Evolutionary conservation across 805 yeast species (phyloP).

Genomic region (Tetrapisispora iriomotensis): DNA sequence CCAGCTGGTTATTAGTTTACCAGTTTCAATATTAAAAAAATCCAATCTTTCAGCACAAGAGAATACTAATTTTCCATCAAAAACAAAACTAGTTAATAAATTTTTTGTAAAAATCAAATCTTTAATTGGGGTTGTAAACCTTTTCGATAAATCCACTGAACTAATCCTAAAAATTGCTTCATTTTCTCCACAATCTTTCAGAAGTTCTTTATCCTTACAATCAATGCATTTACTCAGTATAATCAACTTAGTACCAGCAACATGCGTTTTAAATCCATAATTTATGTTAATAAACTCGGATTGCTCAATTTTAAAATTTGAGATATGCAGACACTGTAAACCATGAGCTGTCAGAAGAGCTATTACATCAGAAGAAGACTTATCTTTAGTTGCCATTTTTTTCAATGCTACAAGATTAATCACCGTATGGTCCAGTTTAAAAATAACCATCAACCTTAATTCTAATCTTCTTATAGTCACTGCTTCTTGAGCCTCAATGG

Average conservation of each 20-base stretch:
- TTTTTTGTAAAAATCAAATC: background rate
- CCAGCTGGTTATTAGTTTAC: conserved; percentile 9
- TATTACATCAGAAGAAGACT: conserved; percentile 9
- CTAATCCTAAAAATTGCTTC: background rate
- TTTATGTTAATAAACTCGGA: conserved; percentile 17
- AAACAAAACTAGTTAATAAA: background rate
- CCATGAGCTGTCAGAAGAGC: conserved; percentile 24
- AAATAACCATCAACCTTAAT: conserved; percentile 22
- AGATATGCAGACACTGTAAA: conserved; percentile 20
- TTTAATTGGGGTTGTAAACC: background rate
- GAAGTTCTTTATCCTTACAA: too few species aligned
- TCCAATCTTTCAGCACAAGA: conserved; percentile 11
- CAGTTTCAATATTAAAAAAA: conserved; percentile 13
- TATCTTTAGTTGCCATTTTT: conserved; percentile 11
- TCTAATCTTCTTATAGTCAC: conserved; percentile 26
- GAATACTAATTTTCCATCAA: conserved; percentile 7
- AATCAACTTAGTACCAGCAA: conserved; percentile 12
- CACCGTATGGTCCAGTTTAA: conserved; percentile 26
- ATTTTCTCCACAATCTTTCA: background rate
- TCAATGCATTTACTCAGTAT: too few species aligned
- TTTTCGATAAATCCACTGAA: background rate
- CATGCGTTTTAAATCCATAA: conserved; percentile 13
- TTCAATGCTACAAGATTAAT: conserved; percentile 22
- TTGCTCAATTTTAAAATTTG: conserved; percentile 19
- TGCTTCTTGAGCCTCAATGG: conserved; percentile 20